Conservation (phyloP, 2,329 filamentous ascomycete species). For the Dactylella cylindrospora region DNA sequence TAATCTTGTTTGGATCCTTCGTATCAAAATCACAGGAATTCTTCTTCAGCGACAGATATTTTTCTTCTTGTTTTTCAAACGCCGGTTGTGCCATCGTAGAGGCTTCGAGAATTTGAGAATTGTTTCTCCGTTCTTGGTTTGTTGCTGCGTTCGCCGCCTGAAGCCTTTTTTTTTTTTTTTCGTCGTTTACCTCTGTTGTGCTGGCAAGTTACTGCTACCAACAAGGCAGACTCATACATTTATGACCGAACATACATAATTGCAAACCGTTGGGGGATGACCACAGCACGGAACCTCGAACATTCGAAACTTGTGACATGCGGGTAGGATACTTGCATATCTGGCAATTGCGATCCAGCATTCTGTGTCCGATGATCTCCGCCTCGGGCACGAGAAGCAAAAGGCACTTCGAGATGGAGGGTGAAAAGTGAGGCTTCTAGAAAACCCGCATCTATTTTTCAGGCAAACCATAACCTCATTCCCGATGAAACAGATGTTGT, state of each 20-base stretch:
- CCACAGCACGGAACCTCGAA: slow-evolving; percentile 6
- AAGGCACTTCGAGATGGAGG: not conserved
- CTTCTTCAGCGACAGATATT: no score
- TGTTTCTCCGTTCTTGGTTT: no score
- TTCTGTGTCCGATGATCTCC: not conserved
- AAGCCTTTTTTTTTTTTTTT: slow-evolving; percentile 8
- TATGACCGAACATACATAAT: slow-evolving; percentile 3
- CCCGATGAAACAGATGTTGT: slow-evolving; percentile 21
- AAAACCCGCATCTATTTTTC: not conserved
- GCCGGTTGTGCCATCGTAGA: no score
- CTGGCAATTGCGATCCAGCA: slow-evolving; percentile 6
- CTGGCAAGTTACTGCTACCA: no score
- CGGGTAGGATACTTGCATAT: slow-evolving; percentile 13
- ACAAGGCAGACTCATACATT: slow-evolving; percentile 39
- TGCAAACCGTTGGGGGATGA: slow-evolving; percentile 12
- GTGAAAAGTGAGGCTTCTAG: not conserved
- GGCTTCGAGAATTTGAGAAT: no score
- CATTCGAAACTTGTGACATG: slow-evolving; percentile 25
- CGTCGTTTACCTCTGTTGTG: slow-evolving; percentile 15
- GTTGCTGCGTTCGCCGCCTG: not conserved
- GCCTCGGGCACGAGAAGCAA: slow-evolving; percentile 1
- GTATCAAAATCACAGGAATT: no score
- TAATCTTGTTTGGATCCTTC: no score
- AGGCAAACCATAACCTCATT: slow-evolving; percentile 17
- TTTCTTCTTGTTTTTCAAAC: no score